Percentiles rank a stretch among this genome's conserved stretches.
These are phyloP conservation scores for Trichocladium uniseriatum DNA, from an alignment of 495 filamentous ascomycete genomes.

Conservation along the genomic window DNA sequence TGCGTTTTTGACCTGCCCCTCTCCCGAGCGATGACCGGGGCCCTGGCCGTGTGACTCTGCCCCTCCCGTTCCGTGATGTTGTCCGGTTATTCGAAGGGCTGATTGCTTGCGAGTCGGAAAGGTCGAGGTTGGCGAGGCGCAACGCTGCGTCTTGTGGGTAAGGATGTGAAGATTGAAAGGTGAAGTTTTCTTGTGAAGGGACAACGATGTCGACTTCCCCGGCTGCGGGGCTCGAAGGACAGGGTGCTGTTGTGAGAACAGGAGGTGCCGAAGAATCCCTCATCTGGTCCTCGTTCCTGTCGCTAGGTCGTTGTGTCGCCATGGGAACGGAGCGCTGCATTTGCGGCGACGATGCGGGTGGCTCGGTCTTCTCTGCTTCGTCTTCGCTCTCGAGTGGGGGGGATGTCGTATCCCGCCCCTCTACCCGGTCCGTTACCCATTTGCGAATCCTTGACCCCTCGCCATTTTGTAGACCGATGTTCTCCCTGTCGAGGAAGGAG, in stretches of 20 bases:
- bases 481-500: slow-evolving; percentile 69
- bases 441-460: slow-evolving; percentile 73
- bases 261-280: slow-evolving; percentile 34
- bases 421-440: slow-evolving; percentile 74
- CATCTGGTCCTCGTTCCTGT: slow-evolving; percentile 34
- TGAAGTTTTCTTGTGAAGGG: slow-evolving; percentile 48
- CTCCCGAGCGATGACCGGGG: slow-evolving; percentile 42
- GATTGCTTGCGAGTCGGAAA: slow-evolving; percentile 35
- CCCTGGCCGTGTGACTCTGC: slow-evolving; percentile 27
- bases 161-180: slow-evolving; percentile 59
- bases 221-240: slow-evolving; percentile 19
- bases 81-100: slow-evolving; percentile 19
- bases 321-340: slow-evolving; percentile 43
- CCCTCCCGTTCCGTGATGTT: slow-evolving; percentile 40
- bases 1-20: slow-evolving; percentile 68
- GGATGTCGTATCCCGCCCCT: slow-evolving; percentile 43
- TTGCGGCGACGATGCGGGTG: slow-evolving; percentile 50
- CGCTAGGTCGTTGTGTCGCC: slow-evolving; percentile 27
- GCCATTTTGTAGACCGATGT: slow-evolving; percentile 65
- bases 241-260: slow-evolving; percentile 5
- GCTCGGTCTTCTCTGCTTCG: slow-evolving; percentile 49
- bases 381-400: slow-evolving; percentile 62
- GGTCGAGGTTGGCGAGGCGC: slow-evolving; percentile 43
- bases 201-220: slow-evolving; percentile 29
- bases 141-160: slow-evolving; percentile 64